Evolutionary conservation across 2,329 filamentous ascomycete species (phyloP).

Genomic region (Hymenoscyphus infarciens): DNA sequence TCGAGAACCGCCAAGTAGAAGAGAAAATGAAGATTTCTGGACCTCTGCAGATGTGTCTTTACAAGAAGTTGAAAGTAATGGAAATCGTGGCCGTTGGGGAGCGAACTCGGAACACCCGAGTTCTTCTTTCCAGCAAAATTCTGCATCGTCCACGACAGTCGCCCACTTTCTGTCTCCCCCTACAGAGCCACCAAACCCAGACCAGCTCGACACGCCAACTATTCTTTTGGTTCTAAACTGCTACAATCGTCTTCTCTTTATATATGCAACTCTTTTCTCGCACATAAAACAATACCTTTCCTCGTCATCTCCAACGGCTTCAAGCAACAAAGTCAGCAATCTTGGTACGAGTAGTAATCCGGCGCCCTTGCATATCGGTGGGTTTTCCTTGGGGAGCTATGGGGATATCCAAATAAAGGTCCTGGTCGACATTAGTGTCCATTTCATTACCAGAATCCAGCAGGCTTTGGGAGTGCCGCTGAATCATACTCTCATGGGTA

Average conservation of each 20-base stretch:
- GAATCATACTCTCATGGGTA: neutral
- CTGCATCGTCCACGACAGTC: neutral
- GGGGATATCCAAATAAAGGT: slow-evolving; percentile 5
- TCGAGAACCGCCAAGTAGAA: neutral
- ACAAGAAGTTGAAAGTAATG: neutral
- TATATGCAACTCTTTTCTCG: slow-evolving; percentile 2
- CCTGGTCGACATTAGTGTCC: slow-evolving; percentile 6
- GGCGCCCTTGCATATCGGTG: neutral
- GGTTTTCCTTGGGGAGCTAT: slow-evolving; percentile 2
- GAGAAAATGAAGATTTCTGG: neutral
- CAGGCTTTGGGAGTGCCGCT: slow-evolving; percentile 1
- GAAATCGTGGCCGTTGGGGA: neutral
- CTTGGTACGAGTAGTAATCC: neutral
- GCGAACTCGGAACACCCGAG: neutral
- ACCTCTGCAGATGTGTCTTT: neutral
- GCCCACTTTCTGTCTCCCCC: neutral
- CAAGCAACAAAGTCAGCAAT: neutral
- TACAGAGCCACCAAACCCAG: neutral
- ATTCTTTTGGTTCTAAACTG: slow-evolving; percentile 1
- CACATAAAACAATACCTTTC: slow-evolving; percentile 5
- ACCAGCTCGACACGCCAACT: slow-evolving; percentile 2
- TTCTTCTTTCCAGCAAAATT: neutral
- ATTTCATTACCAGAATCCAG: slow-evolving; percentile 5
- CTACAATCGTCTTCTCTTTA: neutral
- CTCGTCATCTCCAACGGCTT: neutral